Evolutionary conservation across 2,329 filamentous ascomycete genomes (phyloP).

Genomic region (Kalaharituber pfeilii): DNA sequence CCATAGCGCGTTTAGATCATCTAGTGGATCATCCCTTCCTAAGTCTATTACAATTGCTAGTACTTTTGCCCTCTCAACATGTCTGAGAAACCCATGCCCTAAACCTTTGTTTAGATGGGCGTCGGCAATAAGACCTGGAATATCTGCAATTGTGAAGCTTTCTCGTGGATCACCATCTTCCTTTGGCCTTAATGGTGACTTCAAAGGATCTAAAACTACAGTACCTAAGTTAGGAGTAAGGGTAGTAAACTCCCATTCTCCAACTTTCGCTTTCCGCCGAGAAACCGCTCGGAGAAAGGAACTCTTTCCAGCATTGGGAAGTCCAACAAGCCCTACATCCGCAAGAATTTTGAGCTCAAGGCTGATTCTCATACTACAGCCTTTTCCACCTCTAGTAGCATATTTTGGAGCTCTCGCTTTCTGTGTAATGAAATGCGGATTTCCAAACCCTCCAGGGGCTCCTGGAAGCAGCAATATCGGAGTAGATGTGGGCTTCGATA

Average conservation of each 20-base stretch:
- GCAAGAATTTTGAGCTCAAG: constrained; percentile 89
- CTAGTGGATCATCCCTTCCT: constrained; percentile 57
- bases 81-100: constrained; percentile 77
- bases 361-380: constrained; percentile 61
- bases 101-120: constrained; percentile 84
- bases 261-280: constrained; percentile 74
- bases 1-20: constrained; percentile 69
- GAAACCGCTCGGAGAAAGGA: constrained; percentile 76
- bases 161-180: constrained; percentile 29
- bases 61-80: constrained; percentile 84
- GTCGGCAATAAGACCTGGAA: constrained; percentile 80
- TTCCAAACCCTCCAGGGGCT: constrained; percentile 76
- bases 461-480: constrained; percentile 77
- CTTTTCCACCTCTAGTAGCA: constrained; percentile 69
- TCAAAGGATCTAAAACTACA: constrained; percentile 72
- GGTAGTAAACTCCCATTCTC: constrained; percentile 94
- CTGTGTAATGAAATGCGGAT: constrained; percentile 76
- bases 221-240: constrained; percentile 90
- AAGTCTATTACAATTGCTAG: constrained; percentile 90
- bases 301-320: constrained; percentile 92
- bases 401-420: constrained; percentile 63
- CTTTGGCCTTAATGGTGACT: constrained; percentile 46
- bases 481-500: constrained; percentile 53
- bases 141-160: constrained; percentile 85
- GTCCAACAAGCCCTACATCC: constrained; percentile 81